Conservation (phyloP, 2,329 filamentous ascomycete genomes). For the Paecilomyces dactylethromorphus region DNA sequence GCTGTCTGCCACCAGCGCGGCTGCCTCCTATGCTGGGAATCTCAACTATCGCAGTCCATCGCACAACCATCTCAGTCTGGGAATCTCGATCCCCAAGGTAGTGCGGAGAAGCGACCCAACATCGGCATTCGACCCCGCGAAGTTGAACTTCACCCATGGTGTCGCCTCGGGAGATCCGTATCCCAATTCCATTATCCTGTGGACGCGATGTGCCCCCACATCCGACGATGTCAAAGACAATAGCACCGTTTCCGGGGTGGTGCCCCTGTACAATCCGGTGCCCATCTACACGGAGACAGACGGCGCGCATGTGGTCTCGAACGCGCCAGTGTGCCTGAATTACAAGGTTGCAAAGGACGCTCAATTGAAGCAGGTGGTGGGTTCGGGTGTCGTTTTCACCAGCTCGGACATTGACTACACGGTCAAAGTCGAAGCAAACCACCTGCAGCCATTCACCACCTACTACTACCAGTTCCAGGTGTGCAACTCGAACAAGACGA, state of each 20-base stretch:
- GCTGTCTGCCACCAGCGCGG: constrained; percentile 9
- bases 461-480: constrained; percentile 63
- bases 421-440: constrained; percentile 62
- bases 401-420: constrained; percentile 71
- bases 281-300: constrained; percentile 41
- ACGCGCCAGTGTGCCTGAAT: constrained; percentile 59
- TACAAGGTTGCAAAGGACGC: constrained; percentile 53
- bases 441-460: constrained; percentile 57
- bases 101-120: constrained; percentile 48
- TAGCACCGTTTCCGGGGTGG: constrained; percentile 51
- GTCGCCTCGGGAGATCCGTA: constrained; percentile 46
- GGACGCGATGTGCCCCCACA: constrained; percentile 37
- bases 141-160: constrained; percentile 60
- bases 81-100: constrained; percentile 58
- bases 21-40: constrained; percentile 39
- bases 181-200: constrained; percentile 37
- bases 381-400: constrained; percentile 58
- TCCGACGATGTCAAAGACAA: constrained; percentile 43
- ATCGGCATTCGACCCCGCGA: constrained; percentile 36
- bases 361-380: constrained; percentile 43
- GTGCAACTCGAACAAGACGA: constrained; percentile 56
- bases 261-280: constrained; percentile 44
- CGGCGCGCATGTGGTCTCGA: constrained; percentile 48
- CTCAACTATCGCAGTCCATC: constrained; percentile 65
- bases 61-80: constrained; percentile 55